phyloP scores from a whole-genome alignment of 2,329 filamentous ascomycete genomes.

The Lecanicillium sp. region DNA sequence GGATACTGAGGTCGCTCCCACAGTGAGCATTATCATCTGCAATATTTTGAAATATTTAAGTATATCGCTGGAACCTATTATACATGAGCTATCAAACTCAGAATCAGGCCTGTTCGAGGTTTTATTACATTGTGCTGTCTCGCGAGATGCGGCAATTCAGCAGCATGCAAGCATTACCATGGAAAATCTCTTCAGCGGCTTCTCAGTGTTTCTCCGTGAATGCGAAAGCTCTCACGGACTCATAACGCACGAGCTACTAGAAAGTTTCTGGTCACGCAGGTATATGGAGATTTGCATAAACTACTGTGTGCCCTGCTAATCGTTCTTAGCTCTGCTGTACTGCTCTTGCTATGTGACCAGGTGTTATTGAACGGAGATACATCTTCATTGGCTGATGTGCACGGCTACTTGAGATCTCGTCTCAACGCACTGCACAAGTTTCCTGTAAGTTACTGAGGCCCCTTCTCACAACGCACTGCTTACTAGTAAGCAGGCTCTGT shows the following conservation, averaged over 20 bases:
- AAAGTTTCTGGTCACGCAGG: conserved; percentile 46
- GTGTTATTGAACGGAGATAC: conserved; percentile 34
- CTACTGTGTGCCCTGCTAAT: conserved; percentile 2
- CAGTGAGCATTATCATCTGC: conserved; percentile 15
- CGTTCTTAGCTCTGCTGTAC: conserved; percentile 21
- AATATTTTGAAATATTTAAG: conserved; percentile 49
- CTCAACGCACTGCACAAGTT: conserved; percentile 43
- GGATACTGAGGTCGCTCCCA: neutral
- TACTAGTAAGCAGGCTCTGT: conserved; percentile 37
- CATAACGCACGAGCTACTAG: conserved; percentile 19
- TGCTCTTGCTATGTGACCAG: conserved; percentile 42
- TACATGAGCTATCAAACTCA: conserved; percentile 20
- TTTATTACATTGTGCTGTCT: conserved; percentile 46
- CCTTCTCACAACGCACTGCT: no score
- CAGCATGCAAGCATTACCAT: conserved; percentile 38
- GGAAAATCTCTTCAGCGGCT: conserved; percentile 33
- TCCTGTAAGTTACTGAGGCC: conserved; percentile 34
- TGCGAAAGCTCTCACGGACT: conserved; percentile 17
- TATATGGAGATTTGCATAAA: conserved; percentile 20
- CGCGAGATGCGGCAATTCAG: conserved; percentile 40
- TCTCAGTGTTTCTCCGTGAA: conserved; percentile 19
- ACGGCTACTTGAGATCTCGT: conserved; percentile 48
- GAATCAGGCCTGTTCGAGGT: conserved; percentile 34
- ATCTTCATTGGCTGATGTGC: conserved; percentile 37
- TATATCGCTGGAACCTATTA: conserved; percentile 32